Percentiles rank a stretch among this genome's conserved stretches.
These are phyloP conservation scores for Sextonia rubra DNA, from an alignment of 164 flowering plant species.

Conservation along the genomic window DNA sequence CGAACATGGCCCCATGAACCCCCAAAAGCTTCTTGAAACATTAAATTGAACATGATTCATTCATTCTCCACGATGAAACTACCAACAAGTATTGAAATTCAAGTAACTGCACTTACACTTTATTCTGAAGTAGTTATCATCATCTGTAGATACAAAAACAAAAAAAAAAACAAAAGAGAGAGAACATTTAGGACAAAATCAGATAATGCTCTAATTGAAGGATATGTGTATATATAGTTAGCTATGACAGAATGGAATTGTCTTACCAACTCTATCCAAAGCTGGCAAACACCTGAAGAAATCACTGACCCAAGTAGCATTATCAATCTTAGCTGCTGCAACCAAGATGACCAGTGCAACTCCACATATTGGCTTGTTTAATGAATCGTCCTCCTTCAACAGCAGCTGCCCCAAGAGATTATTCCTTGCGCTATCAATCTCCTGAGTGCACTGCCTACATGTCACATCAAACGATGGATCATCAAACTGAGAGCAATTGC, in stretches of 20 bases:
- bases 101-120: constrained; percentile 33
- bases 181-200: not conserved
- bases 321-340: constrained; percentile 17
- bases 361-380: constrained; percentile 26
- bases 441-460: constrained; percentile 30
- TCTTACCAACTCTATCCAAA: constrained; percentile 31
- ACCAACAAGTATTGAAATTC: not conserved
- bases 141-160: constrained; percentile 23
- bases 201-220: not conserved
- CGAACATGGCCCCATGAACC: too few species aligned
- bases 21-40: too few species aligned
- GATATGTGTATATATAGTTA: not conserved
- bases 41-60: not conserved
- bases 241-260: not conserved
- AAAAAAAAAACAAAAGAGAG: too few species aligned
- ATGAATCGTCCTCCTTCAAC: not conserved
- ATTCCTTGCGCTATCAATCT: constrained; percentile 11
- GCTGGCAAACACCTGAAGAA: constrained; percentile 44
- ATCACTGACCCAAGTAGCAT: constrained; percentile 22
- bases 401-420: constrained; percentile 1
- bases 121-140: constrained; percentile 32
- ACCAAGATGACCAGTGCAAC: constrained; percentile 28
- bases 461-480: constrained; percentile 17
- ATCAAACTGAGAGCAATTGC: constrained; percentile 31
- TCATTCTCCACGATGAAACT: not conserved